Conservation (phyloP, 768 basidiomycete species). For the Amylocystis lapponica region DNA sequence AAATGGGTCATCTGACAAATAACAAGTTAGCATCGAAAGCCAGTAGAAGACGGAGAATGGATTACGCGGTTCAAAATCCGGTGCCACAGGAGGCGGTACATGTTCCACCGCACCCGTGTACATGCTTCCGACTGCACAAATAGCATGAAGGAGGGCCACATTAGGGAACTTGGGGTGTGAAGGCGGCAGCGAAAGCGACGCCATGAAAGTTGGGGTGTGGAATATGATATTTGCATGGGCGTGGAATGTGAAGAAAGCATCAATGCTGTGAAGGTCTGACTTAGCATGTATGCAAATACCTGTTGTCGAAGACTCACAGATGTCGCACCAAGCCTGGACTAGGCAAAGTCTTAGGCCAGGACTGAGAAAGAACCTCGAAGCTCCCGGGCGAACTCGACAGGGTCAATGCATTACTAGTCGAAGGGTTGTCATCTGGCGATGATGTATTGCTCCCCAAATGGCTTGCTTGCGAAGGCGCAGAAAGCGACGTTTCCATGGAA, state of each 20-base stretch:
- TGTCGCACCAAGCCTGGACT: slow-evolving; percentile 57
- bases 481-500: slow-evolving; percentile 2
- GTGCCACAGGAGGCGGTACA: slow-evolving; percentile 32
- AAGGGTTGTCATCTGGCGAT: background rate
- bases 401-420: background rate
- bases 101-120: slow-evolving; percentile 67
- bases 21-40: background rate
- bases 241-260: slow-evolving; percentile 75
- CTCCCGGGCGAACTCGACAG: slow-evolving; percentile 1
- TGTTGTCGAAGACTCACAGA: slow-evolving; percentile 46
- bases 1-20: slow-evolving; percentile 3
- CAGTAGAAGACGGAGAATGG: background rate
- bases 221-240: slow-evolving; percentile 70
- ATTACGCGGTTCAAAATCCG: slow-evolving; percentile 7
- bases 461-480: background rate
- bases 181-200: slow-evolving; percentile 57
- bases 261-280: slow-evolving; percentile 41
- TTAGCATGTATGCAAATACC: too few relatives aligned
- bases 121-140: slow-evolving; percentile 73
- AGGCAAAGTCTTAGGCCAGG: slow-evolving; percentile 62
- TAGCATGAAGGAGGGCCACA: slow-evolving; percentile 71
- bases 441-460: slow-evolving; percentile 1
- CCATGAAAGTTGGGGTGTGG: slow-evolving; percentile 60
- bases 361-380: slow-evolving; percentile 19
- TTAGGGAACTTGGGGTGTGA: slow-evolving; percentile 71